Conservation (phyloP, 2,329 filamentous ascomycete species). For the Curvularia sp. region DNA sequence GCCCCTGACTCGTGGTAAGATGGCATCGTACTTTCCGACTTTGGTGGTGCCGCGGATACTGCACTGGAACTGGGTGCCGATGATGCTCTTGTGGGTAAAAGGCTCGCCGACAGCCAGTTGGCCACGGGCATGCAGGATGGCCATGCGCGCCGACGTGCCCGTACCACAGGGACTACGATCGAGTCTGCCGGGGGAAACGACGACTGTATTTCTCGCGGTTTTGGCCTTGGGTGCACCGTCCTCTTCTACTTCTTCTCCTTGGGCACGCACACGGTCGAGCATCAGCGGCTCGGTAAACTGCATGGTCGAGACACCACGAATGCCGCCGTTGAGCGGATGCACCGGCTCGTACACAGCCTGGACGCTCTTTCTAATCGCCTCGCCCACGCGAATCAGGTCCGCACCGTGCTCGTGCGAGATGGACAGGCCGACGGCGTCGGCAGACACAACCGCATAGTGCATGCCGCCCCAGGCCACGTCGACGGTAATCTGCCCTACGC, state of each 20-base stretch:
- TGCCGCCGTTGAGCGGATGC: slow-evolving; percentile 55
- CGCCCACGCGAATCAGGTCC: slow-evolving; percentile 53
- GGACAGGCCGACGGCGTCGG: slow-evolving; percentile 46
- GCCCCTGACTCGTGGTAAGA: slow-evolving; percentile 54
- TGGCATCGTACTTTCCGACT: slow-evolving; percentile 52
- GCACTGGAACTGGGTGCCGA: slow-evolving; percentile 54
- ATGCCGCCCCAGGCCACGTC: slow-evolving; percentile 59
- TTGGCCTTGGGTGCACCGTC: background rate
- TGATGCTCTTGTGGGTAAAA: slow-evolving; percentile 54
- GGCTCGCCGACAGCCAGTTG: slow-evolving; percentile 48
- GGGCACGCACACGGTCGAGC: slow-evolving; percentile 6
- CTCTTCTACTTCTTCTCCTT: background rate
- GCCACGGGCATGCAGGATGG: slow-evolving; percentile 54
- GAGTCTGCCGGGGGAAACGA: slow-evolving; percentile 57
- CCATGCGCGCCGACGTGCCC: slow-evolving; percentile 55
- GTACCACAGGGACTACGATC: slow-evolving; percentile 59
- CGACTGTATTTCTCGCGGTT: slow-evolving; percentile 47
- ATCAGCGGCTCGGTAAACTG: slow-evolving; percentile 51
- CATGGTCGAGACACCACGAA: slow-evolving; percentile 53
- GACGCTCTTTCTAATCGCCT: slow-evolving; percentile 54
- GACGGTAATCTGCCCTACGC: slow-evolving; percentile 51
- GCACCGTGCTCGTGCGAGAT: slow-evolving; percentile 46
- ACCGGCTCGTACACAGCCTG: slow-evolving; percentile 48
- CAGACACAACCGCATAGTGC: slow-evolving; percentile 56
- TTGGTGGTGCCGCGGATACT: slow-evolving; percentile 50